Base-by-base conservation (phyloP, 306 rosid genomes). In the Crataegus laevigata region DNA sequence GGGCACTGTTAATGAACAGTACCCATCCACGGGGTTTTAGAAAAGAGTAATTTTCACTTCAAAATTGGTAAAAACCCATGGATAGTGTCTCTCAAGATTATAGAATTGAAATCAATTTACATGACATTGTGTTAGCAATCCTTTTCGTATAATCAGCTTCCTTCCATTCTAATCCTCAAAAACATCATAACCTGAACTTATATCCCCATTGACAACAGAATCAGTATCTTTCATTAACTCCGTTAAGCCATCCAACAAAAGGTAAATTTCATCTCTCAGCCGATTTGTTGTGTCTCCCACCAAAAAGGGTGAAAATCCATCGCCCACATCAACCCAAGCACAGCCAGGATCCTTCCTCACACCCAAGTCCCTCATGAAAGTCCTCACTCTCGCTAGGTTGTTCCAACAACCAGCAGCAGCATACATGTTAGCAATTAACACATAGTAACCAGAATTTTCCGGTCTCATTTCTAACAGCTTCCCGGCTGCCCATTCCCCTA, bases 401-500 rank as follows among this genome's bases (percentile, higher is more conserved):
- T 71, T 82, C 97, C 93, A 88, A 73, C 87, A 58, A 75, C 94
- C 97, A 78, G 97, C 89, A 64, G 86, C 94, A 42, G 94, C 98
- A 85, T 87, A 88, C 94, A 94, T 91, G 69, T 94, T 94, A n/a
- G 93, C 92, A 68, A 94, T 89, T 85, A 91, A 84, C 61, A 94
- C 91, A 57, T 91, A 89, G 70, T 89, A 94, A 65, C 97, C 97
- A 36, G 97, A 86, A 75, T 91, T 82, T 68, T 84, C 75, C 8
- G 93, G 90, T 75, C 81, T 84, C 93, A 91, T 84, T 76, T 94
- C 88, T 81, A 90, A 75, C 81, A 91, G 89, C 38, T 86, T 91
- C 65, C 90, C 91, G 0, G 96, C 97, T 17, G 97, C 97, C 96
- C 93, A 94, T 85, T 91, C 93, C 55, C 98, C 93, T 12, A 87